phyloP scores from a whole-genome alignment of 2,329 filamentous ascomycete species.

The Pyrenophora seminiperda region DNA sequence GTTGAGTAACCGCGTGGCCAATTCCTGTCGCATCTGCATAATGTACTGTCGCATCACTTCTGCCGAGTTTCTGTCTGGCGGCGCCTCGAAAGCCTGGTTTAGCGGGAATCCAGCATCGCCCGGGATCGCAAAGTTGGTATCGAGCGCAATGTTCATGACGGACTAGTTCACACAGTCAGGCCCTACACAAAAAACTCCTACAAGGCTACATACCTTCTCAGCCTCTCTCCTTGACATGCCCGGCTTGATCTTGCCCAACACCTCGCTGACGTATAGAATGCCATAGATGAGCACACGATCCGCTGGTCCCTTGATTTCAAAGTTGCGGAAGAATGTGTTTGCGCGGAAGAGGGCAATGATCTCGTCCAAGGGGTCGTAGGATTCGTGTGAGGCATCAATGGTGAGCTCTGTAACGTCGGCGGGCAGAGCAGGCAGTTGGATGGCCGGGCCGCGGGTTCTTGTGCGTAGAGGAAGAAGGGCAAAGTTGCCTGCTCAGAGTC shows the following conservation, averaged over 20 bases:
- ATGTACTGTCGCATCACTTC: slow-evolving; percentile 89
- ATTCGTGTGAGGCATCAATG: slow-evolving; percentile 82
- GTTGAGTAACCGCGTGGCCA: slow-evolving; percentile 79
- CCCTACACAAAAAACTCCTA: slow-evolving; percentile 41
- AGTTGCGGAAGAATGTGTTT: slow-evolving; percentile 99
- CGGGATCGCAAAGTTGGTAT: slow-evolving; percentile 90
- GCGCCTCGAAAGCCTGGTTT: slow-evolving; percentile 95
- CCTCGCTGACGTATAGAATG: slow-evolving; percentile 92
- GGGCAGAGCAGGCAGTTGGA: slow-evolving; percentile 70
- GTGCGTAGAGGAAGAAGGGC: slow-evolving; percentile 93
- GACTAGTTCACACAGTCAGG: slow-evolving; percentile 57
- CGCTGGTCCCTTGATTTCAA: slow-evolving; percentile 95
- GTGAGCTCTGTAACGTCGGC: slow-evolving; percentile 60
- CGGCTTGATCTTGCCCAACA: slow-evolving; percentile 84
- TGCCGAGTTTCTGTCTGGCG: slow-evolving; percentile 83
- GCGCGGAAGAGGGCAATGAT: slow-evolving; percentile 90
- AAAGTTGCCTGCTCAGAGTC: slow-evolving; percentile 72
- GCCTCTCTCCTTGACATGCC: slow-evolving; percentile 68
- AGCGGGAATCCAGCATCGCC: slow-evolving; percentile 91
- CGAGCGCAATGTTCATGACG: slow-evolving; percentile 86
- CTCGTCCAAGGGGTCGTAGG: slow-evolving; percentile 96
- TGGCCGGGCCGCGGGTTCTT: slow-evolving; percentile 91
- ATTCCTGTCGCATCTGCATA: slow-evolving; percentile 89
- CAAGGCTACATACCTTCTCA: slow-evolving; percentile 59
- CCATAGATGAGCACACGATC: slow-evolving; percentile 96